Evolutionary conservation across 108 stramenopile genomes (phyloP).

Genomic region (Poteriospumella lacustris): DNA sequence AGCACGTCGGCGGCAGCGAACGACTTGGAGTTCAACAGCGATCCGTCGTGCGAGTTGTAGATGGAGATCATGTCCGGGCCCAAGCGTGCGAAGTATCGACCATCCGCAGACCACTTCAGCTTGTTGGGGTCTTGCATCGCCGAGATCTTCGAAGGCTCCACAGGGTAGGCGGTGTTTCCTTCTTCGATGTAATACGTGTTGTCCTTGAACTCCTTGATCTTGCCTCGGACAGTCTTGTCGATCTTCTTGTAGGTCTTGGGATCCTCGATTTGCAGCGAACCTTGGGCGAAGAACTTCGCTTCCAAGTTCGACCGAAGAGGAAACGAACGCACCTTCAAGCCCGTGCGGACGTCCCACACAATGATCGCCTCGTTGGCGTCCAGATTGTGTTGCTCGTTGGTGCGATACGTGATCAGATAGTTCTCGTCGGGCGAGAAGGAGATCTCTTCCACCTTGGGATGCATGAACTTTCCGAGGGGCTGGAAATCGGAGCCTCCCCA

Average conservation of each 20-base stretch:
- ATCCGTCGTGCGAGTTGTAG: slow-evolving; percentile 78
- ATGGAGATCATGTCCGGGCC: slow-evolving; percentile 78
- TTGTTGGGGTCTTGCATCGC: slow-evolving; percentile 59
- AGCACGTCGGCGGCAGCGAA: slow-evolving; percentile 76
- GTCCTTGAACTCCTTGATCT: background rate
- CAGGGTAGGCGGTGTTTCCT: background rate
- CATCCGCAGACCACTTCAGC: slow-evolving; percentile 89
- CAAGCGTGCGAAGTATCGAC: slow-evolving; percentile 85
- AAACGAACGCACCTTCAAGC: slow-evolving; percentile 73
- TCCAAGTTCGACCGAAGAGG: slow-evolving; percentile 45
- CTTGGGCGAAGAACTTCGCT: background rate
- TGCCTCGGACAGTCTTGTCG: background rate
- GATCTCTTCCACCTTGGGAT: slow-evolving; percentile 72
- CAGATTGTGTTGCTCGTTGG: slow-evolving; percentile 51
- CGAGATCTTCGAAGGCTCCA: background rate
- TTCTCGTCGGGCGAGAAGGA: slow-evolving; percentile 74
- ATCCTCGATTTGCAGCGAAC: background rate
- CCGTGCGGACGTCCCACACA: slow-evolving; percentile 77
- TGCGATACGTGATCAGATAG: slow-evolving; percentile 72
- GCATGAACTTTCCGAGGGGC: slow-evolving; percentile 76
- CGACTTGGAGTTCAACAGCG: slow-evolving; percentile 79
- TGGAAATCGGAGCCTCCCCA: slow-evolving; percentile 85
- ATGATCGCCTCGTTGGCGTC: slow-evolving; percentile 74
- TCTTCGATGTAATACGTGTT: background rate
- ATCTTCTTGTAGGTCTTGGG: background rate